These are phyloP conservation scores for Iberis pinnata DNA, from an alignment of 345 rosid genomes.

Conservation along the genomic window DNA sequence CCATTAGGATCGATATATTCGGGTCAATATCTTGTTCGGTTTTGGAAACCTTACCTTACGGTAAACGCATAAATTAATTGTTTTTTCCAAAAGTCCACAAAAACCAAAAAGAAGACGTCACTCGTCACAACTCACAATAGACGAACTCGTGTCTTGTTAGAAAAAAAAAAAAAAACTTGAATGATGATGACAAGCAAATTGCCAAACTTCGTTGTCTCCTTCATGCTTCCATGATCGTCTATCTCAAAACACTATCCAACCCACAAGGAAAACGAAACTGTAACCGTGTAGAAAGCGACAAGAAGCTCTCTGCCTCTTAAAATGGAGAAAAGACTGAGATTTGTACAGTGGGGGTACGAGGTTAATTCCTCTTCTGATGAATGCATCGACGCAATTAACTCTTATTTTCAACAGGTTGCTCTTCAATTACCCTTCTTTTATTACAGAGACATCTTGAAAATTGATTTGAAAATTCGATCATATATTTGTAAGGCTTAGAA, in stretches of 20 bases:
- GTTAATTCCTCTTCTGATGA: slow-evolving; percentile 54
- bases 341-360: slow-evolving; percentile 74
- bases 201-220: slow-evolving; percentile 4
- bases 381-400: slow-evolving; percentile 62
- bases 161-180: too few species aligned
- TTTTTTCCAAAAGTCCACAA: slow-evolving; percentile 9
- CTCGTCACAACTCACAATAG: not conserved
- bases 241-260: not conserved
- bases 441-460: not conserved
- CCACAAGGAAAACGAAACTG: not conserved
- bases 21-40: slow-evolving; percentile 2
- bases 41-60: not conserved
- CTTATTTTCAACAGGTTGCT: slow-evolving; percentile 59
- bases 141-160: slow-evolving; percentile 22
- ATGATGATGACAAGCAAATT: slow-evolving; percentile 9
- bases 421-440: not conserved
- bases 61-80: not conserved
- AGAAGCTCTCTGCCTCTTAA: slow-evolving; percentile 9
- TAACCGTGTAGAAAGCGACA: not conserved
- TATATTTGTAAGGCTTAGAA: not conserved
- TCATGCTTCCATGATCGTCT: not conserved
- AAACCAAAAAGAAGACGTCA: slow-evolving; percentile 10
- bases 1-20: not conserved
- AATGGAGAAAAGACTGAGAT: slow-evolving; percentile 45
- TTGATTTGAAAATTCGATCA: not conserved